Conservation (phyloP, 2,329 filamentous ascomycete species). For the Tolypocladium pustulatum region DNA sequence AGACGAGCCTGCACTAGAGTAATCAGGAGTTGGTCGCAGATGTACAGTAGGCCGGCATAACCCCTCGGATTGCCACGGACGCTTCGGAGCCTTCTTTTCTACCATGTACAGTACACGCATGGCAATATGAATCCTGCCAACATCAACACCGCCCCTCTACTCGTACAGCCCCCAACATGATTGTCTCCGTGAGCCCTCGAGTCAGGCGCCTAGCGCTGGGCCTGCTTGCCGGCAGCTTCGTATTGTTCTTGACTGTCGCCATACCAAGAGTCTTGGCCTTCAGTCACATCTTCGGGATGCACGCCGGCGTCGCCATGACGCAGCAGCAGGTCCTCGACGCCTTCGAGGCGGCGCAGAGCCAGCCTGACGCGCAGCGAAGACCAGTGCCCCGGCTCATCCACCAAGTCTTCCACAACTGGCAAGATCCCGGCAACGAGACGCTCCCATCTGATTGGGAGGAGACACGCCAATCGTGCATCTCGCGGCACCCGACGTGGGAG, state of each 20-base stretch:
- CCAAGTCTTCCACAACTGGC: constrained; percentile 2
- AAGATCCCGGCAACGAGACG: constrained; percentile 1
- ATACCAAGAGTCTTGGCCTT: not conserved
- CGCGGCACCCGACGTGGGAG: constrained; percentile 4
- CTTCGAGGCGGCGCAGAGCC: not conserved
- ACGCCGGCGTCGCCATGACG: constrained; percentile 3
- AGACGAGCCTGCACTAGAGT: not conserved
- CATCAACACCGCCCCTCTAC: not conserved
- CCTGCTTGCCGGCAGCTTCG: not conserved
- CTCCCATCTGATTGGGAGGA: not conserved
- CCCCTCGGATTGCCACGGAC: not conserved
- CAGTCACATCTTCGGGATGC: constrained; percentile 1
- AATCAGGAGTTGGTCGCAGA: not conserved
- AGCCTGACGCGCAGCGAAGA: not conserved
- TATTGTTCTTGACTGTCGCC: not conserved
- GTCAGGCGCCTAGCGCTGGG: not conserved
- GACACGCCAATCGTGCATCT: not conserved
- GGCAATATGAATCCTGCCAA: not conserved
- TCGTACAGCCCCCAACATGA: not conserved
- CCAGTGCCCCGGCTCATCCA: constrained; percentile 4
- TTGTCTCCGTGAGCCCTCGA: not conserved
- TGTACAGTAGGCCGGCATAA: too few species aligned
- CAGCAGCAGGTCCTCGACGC: constrained; percentile 1
- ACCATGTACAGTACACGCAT: not conserved
- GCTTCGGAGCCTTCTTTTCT: not conserved